Conservation (phyloP, 2,329 filamentous ascomycete genomes). For the Botrytis hyacinthi region DNA sequence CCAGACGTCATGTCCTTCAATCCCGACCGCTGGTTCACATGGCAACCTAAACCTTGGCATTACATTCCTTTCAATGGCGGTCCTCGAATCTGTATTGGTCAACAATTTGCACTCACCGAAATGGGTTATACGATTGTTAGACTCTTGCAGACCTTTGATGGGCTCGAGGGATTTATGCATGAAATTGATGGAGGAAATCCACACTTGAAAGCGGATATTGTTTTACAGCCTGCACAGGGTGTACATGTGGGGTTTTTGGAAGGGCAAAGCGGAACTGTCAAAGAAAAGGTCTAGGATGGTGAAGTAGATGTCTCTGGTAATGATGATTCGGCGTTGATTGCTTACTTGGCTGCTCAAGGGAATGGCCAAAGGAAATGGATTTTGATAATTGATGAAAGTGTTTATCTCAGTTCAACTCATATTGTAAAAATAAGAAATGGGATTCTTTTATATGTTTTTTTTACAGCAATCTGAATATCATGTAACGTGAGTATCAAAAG, state of each 20-base stretch:
- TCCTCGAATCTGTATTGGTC: conserved; percentile 71
- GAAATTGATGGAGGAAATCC: conserved; percentile 54
- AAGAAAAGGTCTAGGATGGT: background rate
- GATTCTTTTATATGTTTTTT: background rate
- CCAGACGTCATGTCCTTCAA: conserved; percentile 53
- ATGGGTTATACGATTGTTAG: conserved; percentile 71
- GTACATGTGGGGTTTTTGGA: conserved; percentile 58
- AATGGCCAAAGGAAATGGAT: background rate
- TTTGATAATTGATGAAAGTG: background rate
- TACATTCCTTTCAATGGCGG: conserved; percentile 77
- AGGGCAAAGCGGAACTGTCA: conserved; percentile 22
- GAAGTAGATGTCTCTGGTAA: background rate
- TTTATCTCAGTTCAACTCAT: background rate
- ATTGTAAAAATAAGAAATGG: background rate
- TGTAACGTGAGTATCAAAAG: background rate
- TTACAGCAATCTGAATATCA: background rate
- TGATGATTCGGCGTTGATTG: background rate
- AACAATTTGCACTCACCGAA: conserved; percentile 80
- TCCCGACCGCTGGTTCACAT: conserved; percentile 65
- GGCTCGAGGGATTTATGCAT: conserved; percentile 57
- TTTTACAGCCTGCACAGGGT: conserved; percentile 57
- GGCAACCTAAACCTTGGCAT: conserved; percentile 65
- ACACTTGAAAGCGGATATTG: conserved; percentile 57
- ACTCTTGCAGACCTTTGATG: conserved; percentile 69
- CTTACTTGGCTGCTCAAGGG: background rate